Evolutionary conservation across 441 rosid species (phyloP).

Genomic region (Isatis lusitanica): DNA sequence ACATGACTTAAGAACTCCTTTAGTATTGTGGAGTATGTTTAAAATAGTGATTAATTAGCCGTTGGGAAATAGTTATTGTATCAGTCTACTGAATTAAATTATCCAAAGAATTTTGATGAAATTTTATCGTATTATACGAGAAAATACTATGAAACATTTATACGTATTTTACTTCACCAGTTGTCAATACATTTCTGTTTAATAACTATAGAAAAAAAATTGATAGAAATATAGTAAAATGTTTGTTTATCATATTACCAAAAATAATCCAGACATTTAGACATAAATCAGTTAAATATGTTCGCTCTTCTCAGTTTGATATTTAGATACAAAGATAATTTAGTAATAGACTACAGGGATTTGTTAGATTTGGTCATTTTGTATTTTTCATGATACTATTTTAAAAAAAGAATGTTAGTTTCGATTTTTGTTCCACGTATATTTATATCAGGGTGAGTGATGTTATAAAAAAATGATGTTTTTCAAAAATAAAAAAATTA

Average conservation of each 20-base stretch:
- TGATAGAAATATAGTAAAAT: neutral
- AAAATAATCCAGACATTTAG: neutral
- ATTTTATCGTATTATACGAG: neutral
- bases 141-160: neutral
- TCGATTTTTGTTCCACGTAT: neutral
- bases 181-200: neutral
- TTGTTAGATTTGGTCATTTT: conserved; percentile 11
- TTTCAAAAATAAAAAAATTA: neutral
- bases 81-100: neutral
- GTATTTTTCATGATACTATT: neutral
- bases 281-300: conserved; percentile 2
- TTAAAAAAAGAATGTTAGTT: neutral
- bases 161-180: neutral
- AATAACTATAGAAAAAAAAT: neutral
- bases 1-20: neutral
- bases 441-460: neutral
- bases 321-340: conserved; percentile 5
- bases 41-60: no score
- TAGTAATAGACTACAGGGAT: neutral
- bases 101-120: neutral
- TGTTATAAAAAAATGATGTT: neutral
- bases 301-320: neutral
- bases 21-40: neutral
- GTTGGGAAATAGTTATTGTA: neutral
- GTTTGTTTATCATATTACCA: neutral